phyloP scores from a whole-genome alignment of 1,139 yeast genomes.

The Kluyveromyces marxianus region DNA sequence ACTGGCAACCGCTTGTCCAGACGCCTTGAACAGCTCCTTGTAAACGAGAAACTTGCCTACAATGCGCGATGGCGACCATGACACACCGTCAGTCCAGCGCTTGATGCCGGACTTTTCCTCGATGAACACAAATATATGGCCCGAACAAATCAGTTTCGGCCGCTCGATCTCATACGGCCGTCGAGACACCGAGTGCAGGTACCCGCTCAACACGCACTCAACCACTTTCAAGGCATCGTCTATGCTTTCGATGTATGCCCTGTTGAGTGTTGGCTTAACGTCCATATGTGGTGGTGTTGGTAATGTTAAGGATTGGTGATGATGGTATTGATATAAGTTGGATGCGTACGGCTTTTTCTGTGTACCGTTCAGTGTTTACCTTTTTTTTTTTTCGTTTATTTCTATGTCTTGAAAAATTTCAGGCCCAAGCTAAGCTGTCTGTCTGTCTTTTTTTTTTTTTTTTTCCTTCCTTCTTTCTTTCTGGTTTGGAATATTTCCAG shows the following conservation, averaged over 20 bases:
- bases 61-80: constrained; percentile 88
- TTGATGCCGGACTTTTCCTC: constrained; percentile 80
- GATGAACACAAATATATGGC: constrained; percentile 76
- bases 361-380: no score
- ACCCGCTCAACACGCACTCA: constrained; percentile 64
- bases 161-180: constrained; percentile 83
- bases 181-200: constrained; percentile 58
- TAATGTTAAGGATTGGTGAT: not conserved
- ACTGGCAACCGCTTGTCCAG: not conserved
- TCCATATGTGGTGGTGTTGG: constrained; percentile 14
- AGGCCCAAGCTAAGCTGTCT: no score
- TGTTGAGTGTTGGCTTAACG: constrained; percentile 48
- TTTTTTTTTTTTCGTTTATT: no score
- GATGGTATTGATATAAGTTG: no score
- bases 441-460: no score
- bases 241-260: constrained; percentile 60
- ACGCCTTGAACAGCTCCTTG: constrained; percentile 43
- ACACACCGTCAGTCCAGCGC: constrained; percentile 90
- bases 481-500: no score
- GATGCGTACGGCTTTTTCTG: no score
- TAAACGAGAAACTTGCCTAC: constrained; percentile 77
- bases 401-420: no score
- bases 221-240: constrained; percentile 78
- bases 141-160: constrained; percentile 55
- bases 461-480: no score